A percentile compares a stretch with the other conserved stretches of the same genome.
These are phyloP conservation scores for Arachnopeziza araneosa DNA, from an alignment of 2,329 filamentous ascomycete species.

Conservation along the genomic window DNA sequence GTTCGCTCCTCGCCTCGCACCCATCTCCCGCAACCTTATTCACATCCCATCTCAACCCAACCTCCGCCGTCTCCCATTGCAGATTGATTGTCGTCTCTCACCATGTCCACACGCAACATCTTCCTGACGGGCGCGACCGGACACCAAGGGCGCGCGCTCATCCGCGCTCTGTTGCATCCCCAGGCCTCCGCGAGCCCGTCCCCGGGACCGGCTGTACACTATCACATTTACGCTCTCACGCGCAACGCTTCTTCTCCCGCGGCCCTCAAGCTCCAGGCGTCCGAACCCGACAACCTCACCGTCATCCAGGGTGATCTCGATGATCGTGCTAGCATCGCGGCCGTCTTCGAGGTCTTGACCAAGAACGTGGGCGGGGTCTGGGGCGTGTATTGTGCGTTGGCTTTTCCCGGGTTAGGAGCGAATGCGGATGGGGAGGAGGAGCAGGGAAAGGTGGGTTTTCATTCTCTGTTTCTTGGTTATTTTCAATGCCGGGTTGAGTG, in stretches of 20 bases:
- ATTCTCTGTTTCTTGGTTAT: not conserved
- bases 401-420: not conserved
- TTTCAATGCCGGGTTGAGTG: not conserved
- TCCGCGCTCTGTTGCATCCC: constrained; percentile 27
- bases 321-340: not conserved
- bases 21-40: no score
- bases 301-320: not conserved
- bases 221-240: constrained; percentile 47
- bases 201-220: not conserved
- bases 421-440: not conserved
- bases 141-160: constrained; percentile 36
- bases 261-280: constrained; percentile 24
- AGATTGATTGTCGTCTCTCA: not conserved
- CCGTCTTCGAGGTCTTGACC: not conserved
- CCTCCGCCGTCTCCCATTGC: no score
- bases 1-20: no score
- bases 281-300: not conserved
- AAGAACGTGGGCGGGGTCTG: not conserved
- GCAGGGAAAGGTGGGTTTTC: not conserved
- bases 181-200: not conserved
- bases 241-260: constrained; percentile 34
- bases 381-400: not conserved
- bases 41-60: no score
- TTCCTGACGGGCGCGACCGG: constrained; percentile 37
- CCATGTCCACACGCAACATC: constrained; percentile 13